Percentiles rank a stretch among this genome's conserved stretches.
phyloP scores from a whole-genome alignment of 2,329 filamentous ascomycete species.

The Xylariaceae sp. region DNA sequence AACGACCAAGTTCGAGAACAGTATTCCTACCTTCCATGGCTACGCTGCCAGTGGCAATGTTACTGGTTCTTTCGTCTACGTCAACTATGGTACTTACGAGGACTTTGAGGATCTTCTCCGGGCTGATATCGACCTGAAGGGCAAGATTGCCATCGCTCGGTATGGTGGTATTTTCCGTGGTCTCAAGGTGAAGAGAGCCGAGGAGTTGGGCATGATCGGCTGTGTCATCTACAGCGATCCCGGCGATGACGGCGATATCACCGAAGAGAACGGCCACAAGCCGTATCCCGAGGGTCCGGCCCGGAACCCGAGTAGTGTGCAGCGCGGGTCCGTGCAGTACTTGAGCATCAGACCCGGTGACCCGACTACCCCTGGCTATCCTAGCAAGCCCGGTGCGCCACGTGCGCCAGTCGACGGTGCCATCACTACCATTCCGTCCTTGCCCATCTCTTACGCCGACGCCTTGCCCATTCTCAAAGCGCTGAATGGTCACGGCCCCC shows the following conservation, averaged over 20 bases:
- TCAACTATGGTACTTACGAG: constrained; percentile 81
- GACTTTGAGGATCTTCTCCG: constrained; percentile 79
- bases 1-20: constrained; percentile 64
- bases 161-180: constrained; percentile 86
- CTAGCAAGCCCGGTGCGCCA: constrained; percentile 82
- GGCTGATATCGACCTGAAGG: constrained; percentile 68
- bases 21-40: constrained; percentile 88
- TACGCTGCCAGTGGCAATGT: constrained; percentile 92
- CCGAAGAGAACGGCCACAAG: constrained; percentile 72
- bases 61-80: constrained; percentile 79
- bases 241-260: constrained; percentile 77
- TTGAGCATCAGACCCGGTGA: constrained; percentile 66
- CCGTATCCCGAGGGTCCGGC: constrained; percentile 83
- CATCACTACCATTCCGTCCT: constrained; percentile 80
- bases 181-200: constrained; percentile 85
- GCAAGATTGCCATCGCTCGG: constrained; percentile 81
- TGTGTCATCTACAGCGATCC: constrained; percentile 81
- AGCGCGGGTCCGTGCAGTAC: constrained; percentile 81
- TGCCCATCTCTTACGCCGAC: constrained; percentile 85
- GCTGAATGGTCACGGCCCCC: constrained; percentile 81
- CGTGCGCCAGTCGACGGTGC: constrained; percentile 63
- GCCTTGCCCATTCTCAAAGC: constrained; percentile 83
- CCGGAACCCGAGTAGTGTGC: constrained; percentile 80
- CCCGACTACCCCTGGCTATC: constrained; percentile 89
- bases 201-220: constrained; percentile 87